Conservation (phyloP, 371 early-diverging fungal species). For the Lichtheimia ramosa region DNA sequence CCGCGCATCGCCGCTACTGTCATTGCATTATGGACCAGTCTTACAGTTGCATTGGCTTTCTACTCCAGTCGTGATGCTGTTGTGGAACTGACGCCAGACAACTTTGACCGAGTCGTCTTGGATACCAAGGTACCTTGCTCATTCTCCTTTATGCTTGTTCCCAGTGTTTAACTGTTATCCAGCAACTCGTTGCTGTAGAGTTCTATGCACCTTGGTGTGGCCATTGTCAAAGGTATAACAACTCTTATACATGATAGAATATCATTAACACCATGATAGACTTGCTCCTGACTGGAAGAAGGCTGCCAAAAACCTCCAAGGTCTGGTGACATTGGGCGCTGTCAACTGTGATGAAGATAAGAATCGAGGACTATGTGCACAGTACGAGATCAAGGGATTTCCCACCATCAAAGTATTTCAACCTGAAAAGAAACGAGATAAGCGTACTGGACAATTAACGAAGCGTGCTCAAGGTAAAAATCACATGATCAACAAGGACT, state of each 20-base stretch:
- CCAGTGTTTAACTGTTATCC: not conserved
- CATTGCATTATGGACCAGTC: conserved; percentile 5
- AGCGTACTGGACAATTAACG: conserved; percentile 48
- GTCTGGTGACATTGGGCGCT: conserved; percentile 81
- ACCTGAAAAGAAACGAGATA: conserved; percentile 37
- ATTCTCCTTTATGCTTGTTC: not conserved
- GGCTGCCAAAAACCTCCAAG: conserved; percentile 80
- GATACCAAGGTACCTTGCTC: conserved; percentile 56
- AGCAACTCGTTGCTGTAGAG: conserved; percentile 82
- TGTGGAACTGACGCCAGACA: conserved; percentile 55
- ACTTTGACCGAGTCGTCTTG: conserved; percentile 70
- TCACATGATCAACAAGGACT: not conserved
- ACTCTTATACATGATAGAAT: too few relatives aligned
- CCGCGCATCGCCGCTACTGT: too few relatives aligned
- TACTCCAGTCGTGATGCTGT: conserved; percentile 62
- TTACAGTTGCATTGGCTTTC: conserved; percentile 23
- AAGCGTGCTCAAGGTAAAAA: conserved; percentile 53
- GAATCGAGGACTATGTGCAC: conserved; percentile 74
- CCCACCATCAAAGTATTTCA: conserved; percentile 93
- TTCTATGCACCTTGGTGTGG: conserved; percentile 96
- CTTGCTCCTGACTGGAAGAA: conserved; percentile 85
- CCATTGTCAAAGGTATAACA: conserved; percentile 77
- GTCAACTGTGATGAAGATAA: conserved; percentile 87
- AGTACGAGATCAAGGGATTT: conserved; percentile 85
- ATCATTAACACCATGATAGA: conserved; percentile 19